Percentiles rank a stretch among this genome's conserved stretches.
Evolutionary conservation across 2,329 filamentous ascomycete species (phyloP).

Genomic region (Rhynchosporium secalis): DNA sequence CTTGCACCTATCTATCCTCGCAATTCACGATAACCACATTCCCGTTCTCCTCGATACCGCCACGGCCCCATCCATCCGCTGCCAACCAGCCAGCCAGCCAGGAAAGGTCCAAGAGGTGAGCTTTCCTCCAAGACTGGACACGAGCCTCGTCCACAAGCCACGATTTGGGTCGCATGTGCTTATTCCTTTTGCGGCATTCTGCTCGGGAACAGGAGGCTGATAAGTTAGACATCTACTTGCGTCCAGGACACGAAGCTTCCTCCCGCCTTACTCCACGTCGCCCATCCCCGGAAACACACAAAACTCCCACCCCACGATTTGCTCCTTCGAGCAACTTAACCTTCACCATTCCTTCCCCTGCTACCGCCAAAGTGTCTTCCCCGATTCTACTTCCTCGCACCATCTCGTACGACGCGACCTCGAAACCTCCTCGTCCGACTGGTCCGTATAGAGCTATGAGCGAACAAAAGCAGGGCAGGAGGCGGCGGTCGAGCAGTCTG

Average conservation of each 20-base stretch:
- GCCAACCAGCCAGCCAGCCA: neutral
- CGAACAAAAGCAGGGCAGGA: constrained; percentile 67
- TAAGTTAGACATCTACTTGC: neutral
- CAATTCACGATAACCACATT: constrained; percentile 1
- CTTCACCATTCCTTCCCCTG: constrained; percentile 44
- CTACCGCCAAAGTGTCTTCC: constrained; percentile 96
- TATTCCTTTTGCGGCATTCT: neutral
- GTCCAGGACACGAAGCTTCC: constrained; percentile 4
- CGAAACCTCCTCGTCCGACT: constrained; percentile 66
- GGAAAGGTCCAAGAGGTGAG: constrained; percentile 8
- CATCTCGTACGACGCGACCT: constrained; percentile 86
- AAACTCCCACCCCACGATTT: constrained; percentile 16
- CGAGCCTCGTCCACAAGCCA: constrained; percentile 5
- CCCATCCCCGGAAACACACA: constrained; percentile 6
- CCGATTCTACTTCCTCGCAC: constrained; percentile 82
- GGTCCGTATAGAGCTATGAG: constrained; percentile 51
- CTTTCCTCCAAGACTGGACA: neutral
- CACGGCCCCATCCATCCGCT: constrained; percentile 1
- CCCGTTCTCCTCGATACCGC: neutral
- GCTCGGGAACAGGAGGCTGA: neutral
- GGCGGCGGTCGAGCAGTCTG: constrained; percentile 95
- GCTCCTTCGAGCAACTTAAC: constrained; percentile 37
- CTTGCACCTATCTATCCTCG: neutral
- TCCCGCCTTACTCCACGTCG: constrained; percentile 1
- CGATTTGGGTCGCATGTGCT: constrained; percentile 9